A percentile compares a stretch with the other conserved stretches of the same genome.
Conservation (phyloP, 148 eudicot genomes). For the Dianthus caryophyllus region DNA sequence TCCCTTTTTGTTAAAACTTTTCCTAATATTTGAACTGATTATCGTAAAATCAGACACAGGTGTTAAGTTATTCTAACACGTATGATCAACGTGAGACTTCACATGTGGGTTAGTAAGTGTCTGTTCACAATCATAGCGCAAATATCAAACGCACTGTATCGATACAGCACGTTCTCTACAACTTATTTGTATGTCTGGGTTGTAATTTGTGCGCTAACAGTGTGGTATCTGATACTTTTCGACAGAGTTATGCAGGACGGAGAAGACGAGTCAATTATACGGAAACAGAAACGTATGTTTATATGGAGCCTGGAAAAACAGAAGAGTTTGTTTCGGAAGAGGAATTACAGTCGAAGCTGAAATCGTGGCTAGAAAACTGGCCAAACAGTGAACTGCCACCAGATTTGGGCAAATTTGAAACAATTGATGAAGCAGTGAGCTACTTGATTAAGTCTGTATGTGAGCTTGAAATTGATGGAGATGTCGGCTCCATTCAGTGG, state of each 20-base stretch:
- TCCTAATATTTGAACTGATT: no score
- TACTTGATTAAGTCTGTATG: constrained; percentile 73
- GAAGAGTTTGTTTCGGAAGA: constrained; percentile 75
- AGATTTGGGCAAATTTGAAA: constrained; percentile 61
- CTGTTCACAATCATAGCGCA: no score
- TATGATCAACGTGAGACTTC: no score
- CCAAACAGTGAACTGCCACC: constrained; percentile 61
- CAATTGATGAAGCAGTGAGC: constrained; percentile 60
- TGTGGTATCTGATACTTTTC: background rate
- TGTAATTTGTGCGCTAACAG: no score
- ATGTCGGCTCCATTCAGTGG: constrained; percentile 92
- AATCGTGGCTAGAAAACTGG: constrained; percentile 77
- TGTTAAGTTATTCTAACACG: no score
- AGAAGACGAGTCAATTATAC: constrained; percentile 49
- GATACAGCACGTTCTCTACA: background rate
- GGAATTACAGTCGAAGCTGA: constrained; percentile 56
- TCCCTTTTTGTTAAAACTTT: no score
- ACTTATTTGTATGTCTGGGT: background rate
- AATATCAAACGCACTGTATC: no score
- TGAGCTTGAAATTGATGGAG: constrained; percentile 86
- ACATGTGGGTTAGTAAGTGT: no score
- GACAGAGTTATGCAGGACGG: constrained; percentile 33
- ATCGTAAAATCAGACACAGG: no score
- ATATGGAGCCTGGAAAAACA: constrained; percentile 69
- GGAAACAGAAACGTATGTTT: constrained; percentile 53